Conservation (phyloP, 495 filamentous ascomycete species). For the Xylaria curta region DNA sequence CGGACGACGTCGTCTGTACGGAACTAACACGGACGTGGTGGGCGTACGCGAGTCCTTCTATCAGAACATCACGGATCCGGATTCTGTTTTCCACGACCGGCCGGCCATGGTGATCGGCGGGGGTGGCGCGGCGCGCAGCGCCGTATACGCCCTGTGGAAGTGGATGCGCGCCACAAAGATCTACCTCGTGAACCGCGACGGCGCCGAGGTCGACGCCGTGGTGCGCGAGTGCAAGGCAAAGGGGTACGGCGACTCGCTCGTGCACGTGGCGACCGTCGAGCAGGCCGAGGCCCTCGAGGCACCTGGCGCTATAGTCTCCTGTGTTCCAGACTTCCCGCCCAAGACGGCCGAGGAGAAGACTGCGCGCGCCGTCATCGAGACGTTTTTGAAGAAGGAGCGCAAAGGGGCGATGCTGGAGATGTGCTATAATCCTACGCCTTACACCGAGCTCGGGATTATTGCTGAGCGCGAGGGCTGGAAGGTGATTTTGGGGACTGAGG, state of each 20-base stretch:
- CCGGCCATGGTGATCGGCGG: conserved; percentile 69
- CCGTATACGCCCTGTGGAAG: conserved; percentile 70
- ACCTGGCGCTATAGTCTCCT: conserved; percentile 67
- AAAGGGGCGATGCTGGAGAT: conserved; percentile 78
- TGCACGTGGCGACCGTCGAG: conserved; percentile 61
- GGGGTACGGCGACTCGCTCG: conserved; percentile 57
- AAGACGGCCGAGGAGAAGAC: conserved; percentile 63
- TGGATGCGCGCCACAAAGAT: conserved; percentile 68
- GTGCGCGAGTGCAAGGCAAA: conserved; percentile 60
- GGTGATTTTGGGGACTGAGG: conserved; percentile 72
- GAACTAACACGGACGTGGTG: conserved; percentile 79
- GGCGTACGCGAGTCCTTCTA: conserved; percentile 73
- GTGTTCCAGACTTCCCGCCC: conserved; percentile 74
- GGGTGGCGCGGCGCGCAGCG: conserved; percentile 72
- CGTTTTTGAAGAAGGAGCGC: conserved; percentile 54
- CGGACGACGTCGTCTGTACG: conserved; percentile 54
- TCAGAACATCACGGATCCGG: conserved; percentile 56
- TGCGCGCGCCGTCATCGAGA: conserved; percentile 61
- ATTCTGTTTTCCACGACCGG: conserved; percentile 54
- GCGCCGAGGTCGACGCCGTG: conserved; percentile 66
- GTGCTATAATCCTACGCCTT: conserved; percentile 76
- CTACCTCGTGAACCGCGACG: conserved; percentile 74
- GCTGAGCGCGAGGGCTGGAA: conserved; percentile 67
- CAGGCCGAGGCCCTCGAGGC: conserved; percentile 62
- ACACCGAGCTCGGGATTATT: conserved; percentile 66